These are phyloP conservation scores for Leccinum holopus DNA, from an alignment of 1,284 basidiomycete species.

Conservation along the genomic window DNA sequence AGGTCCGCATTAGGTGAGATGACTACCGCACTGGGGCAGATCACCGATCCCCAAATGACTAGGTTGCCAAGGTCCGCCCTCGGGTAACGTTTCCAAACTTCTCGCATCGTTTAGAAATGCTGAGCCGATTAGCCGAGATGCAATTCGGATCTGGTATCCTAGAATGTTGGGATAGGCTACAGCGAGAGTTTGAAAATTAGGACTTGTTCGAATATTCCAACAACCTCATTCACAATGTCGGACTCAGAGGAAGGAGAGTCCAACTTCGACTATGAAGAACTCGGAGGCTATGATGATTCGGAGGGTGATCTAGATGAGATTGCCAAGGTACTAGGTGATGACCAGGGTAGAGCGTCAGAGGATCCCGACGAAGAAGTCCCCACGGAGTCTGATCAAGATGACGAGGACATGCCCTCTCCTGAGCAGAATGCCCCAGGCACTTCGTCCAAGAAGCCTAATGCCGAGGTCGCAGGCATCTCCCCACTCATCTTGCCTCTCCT, in stretches of 20 bases:
- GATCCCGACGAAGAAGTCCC: background rate
- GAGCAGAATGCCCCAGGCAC: background rate
- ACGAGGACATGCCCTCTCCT: background rate
- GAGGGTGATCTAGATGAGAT: background rate
- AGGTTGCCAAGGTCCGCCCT: background rate
- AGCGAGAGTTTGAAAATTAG: background rate
- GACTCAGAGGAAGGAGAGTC: background rate
- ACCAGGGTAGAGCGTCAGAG: background rate
- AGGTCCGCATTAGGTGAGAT: background rate
- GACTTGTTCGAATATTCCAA: background rate
- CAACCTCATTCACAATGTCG: background rate
- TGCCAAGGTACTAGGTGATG: background rate
- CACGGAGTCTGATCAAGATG: background rate
- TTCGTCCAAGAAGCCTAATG: background rate
- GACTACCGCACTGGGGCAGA: too few relatives aligned
- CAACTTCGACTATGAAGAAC: background rate
- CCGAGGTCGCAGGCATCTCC: background rate
- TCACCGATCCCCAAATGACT: too few relatives aligned
- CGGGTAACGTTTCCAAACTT: background rate
- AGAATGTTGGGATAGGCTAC: background rate
- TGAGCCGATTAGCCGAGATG: background rate
- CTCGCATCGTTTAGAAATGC: background rate
- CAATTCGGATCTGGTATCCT: background rate
- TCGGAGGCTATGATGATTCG: background rate
- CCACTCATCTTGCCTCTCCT: background rate